Evolutionary conservation across 768 basidiomycete species (phyloP).

Genomic region (Pulveroboletus sp.): DNA sequence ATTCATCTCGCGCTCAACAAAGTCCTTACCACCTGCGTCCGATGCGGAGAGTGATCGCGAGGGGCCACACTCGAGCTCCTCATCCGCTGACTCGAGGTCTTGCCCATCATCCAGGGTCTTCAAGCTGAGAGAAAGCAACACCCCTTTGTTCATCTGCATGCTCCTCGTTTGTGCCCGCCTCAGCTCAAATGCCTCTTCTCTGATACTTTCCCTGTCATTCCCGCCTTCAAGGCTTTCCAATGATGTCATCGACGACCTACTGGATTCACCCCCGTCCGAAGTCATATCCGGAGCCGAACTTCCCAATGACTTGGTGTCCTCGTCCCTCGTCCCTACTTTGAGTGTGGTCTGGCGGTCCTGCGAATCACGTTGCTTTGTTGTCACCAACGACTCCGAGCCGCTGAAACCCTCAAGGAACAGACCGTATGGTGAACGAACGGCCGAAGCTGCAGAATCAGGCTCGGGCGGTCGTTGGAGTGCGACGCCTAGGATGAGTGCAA

Average conservation of each 20-base stretch:
- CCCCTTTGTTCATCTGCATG: constrained; percentile 46
- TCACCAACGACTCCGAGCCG: not conserved
- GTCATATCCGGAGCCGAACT: constrained; percentile 25
- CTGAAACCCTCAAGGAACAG: not conserved
- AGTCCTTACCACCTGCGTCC: constrained; percentile 10
- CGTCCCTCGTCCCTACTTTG: constrained; percentile 3
- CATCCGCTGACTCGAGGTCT: not conserved
- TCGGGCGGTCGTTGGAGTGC: constrained; percentile 11
- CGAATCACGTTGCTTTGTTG: not conserved
- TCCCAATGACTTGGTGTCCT: constrained; percentile 18
- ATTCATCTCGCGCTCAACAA: constrained; percentile 11
- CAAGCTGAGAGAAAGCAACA: constrained; percentile 34
- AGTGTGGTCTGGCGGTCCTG: not conserved
- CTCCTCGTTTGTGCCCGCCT: constrained; percentile 46
- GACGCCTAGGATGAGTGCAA: constrained; percentile 9
- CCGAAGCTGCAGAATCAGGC: constrained; percentile 3
- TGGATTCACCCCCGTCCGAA: constrained; percentile 18
- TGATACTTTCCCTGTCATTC: constrained; percentile 13
- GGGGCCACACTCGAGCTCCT: not conserved
- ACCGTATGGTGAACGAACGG: not conserved
- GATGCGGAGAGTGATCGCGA: constrained; percentile 1
- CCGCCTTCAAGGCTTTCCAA: constrained; percentile 19
- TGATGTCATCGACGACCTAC: constrained; percentile 21
- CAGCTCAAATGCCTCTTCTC: constrained; percentile 40
- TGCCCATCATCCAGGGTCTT: constrained; percentile 5